Conservation (phyloP, 2,329 filamentous ascomycete species). For the Curvularia spicifera region DNA sequence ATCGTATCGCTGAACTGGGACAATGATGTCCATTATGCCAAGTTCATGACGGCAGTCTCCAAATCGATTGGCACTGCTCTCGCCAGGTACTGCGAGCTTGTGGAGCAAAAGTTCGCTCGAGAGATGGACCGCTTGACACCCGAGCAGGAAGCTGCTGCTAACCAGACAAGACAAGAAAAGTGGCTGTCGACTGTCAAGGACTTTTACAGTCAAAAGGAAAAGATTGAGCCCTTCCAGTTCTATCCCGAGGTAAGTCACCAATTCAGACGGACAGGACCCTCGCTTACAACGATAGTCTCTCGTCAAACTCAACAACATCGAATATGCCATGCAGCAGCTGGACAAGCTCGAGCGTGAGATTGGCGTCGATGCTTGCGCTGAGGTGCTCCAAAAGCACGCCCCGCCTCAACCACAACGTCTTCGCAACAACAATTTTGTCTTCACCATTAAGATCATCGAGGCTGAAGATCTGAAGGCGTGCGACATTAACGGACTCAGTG, state of each 20-base stretch:
- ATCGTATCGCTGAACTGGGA: constrained; percentile 88
- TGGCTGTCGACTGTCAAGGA: constrained; percentile 94
- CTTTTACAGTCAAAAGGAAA: constrained; percentile 88
- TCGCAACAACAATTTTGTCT: constrained; percentile 87
- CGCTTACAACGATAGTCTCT: constrained; percentile 69
- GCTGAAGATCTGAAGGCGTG: constrained; percentile 98
- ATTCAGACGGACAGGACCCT: not conserved
- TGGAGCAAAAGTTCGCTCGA: constrained; percentile 82
- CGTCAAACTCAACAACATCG: constrained; percentile 97
- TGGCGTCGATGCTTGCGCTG: constrained; percentile 89
- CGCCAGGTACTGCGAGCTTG: constrained; percentile 85
- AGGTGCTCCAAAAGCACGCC: constrained; percentile 75
- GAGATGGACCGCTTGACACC: constrained; percentile 94
- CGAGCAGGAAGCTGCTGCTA: constrained; percentile 79
- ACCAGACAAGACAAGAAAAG: constrained; percentile 86
- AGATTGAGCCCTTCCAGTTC: constrained; percentile 96
- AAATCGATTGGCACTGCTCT: constrained; percentile 84
- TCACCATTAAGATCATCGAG: constrained; percentile 98
- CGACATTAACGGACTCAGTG: constrained; percentile 90
- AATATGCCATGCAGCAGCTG: constrained; percentile 89
- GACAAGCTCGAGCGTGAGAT: constrained; percentile 89
- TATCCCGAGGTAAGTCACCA: constrained; percentile 76
- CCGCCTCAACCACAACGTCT: constrained; percentile 72
- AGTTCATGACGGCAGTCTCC: constrained; percentile 93
- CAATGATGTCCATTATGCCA: constrained; percentile 89